A percentile compares a stretch with the other conserved stretches of the same genome.
Conservation (phyloP, 257 asterid genomes). For the Nicotiana noctiflora region DNA sequence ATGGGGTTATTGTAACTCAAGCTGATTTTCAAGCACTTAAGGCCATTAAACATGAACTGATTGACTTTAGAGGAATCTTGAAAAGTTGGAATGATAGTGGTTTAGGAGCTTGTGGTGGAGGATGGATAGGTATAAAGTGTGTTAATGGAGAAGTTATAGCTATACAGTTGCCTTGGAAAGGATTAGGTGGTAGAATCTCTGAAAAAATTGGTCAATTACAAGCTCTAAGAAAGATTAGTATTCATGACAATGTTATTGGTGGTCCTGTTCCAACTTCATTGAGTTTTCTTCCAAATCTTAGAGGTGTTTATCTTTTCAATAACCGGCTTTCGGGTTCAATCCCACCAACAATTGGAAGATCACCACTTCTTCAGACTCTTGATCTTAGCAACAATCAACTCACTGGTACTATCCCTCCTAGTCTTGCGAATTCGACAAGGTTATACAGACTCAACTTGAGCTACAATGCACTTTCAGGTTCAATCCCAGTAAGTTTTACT, state of each 20-base stretch:
- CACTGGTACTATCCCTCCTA: constrained; percentile 36
- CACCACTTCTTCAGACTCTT: constrained; percentile 56
- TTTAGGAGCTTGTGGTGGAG: constrained; percentile 56
- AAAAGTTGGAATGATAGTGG: constrained; percentile 66
- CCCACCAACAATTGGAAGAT: constrained; percentile 57
- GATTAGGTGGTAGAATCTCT: constrained; percentile 66
- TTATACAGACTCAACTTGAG: constrained; percentile 68
- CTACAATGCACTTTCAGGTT: constrained; percentile 62
- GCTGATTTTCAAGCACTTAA: constrained; percentile 43
- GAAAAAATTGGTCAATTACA: constrained; percentile 64
- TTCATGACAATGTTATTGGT: constrained; percentile 59
- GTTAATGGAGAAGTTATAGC: constrained; percentile 57
- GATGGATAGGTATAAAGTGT: constrained; percentile 84
- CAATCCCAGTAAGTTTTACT: constrained; percentile 46
- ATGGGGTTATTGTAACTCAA: constrained; percentile 36
- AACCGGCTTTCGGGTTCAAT: constrained; percentile 72
- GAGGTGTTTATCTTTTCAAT: constrained; percentile 79
- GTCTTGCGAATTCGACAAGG: constrained; percentile 56
- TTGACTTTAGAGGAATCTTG: constrained; percentile 47
- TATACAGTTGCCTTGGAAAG: constrained; percentile 66
- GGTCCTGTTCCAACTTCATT: constrained; percentile 63
- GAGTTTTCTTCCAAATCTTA: constrained; percentile 55
- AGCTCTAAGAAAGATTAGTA: constrained; percentile 71
- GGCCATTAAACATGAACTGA: constrained; percentile 35
- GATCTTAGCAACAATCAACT: constrained; percentile 80